A percentile compares a stretch with the other conserved stretches of the same genome.
Conservation (phyloP, 2,329 filamentous ascomycete species). For the Gaeumannomyces sp. region DNA sequence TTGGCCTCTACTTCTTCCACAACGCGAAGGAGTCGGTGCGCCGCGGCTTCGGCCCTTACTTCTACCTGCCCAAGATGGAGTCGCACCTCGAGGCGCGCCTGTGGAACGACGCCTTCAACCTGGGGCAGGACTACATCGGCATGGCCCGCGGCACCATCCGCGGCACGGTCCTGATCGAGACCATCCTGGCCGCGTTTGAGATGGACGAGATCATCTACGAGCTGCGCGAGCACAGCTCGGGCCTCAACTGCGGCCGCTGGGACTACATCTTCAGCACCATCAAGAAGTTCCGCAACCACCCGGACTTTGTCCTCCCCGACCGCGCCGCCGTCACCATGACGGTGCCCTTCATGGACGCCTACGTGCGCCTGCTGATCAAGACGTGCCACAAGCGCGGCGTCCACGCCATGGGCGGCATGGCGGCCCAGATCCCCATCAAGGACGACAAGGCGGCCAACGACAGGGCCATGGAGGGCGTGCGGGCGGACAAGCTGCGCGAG, state of each 20-base stretch:
- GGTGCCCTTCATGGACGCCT: constrained; percentile 95
- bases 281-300: constrained; percentile 97
- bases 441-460: constrained; percentile 87
- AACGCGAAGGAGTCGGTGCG: constrained; percentile 85
- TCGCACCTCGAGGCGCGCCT: constrained; percentile 93
- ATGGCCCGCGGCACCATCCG: constrained; percentile 89
- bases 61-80: constrained; percentile 98
- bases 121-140: constrained; percentile 87
- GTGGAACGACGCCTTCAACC: constrained; percentile 98
- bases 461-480: constrained; percentile 86
- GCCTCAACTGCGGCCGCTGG: constrained; percentile 97
- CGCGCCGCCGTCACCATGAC: constrained; percentile 93
- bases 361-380: constrained; percentile 95
- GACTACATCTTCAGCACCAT: constrained; percentile 99
- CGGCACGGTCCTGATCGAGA: constrained; percentile 94
- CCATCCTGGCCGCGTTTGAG: constrained; percentile 94
- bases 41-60: constrained; percentile 86
- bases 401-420: constrained; percentile 99
- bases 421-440: constrained; percentile 98
- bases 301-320: constrained; percentile 88
- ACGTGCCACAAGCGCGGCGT: constrained; percentile 95
- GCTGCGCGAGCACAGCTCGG: constrained; percentile 90
- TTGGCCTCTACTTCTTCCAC: constrained; percentile 98
- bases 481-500: constrained; percentile 93
- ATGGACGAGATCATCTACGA: constrained; percentile 99